phyloP scores from a whole-genome alignment of 176 grass and related monocot genomes.

The Calamus simplicifolius region DNA sequence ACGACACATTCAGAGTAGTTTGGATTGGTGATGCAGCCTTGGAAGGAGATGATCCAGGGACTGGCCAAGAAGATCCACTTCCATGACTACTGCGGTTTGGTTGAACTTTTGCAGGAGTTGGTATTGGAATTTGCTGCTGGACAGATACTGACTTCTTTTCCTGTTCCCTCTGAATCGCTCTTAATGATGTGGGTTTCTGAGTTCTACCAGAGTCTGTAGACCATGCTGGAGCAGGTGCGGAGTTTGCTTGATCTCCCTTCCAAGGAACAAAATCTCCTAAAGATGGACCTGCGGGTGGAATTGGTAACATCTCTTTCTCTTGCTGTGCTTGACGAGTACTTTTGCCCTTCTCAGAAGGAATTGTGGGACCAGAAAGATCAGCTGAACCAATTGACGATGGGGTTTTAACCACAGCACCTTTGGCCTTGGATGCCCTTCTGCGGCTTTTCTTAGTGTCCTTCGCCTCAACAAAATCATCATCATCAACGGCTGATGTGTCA shows the following conservation, averaged over 20 bases:
- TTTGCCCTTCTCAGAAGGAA: conserved; percentile 47
- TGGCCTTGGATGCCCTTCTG: conserved; percentile 73
- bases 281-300: conserved; percentile 67
- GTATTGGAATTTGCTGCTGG: conserved; percentile 39
- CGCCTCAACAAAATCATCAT: conserved; percentile 87
- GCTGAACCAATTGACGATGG: conserved; percentile 35
- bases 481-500: conserved; percentile 44
- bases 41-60: conserved; percentile 76
- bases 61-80: conserved; percentile 57
- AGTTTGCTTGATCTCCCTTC: conserved; percentile 60
- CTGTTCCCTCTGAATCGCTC: conserved; percentile 87
- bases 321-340: conserved; percentile 39
- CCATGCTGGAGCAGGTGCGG: conserved; percentile 72
- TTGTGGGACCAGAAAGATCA: conserved; percentile 33
- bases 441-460: conserved; percentile 89
- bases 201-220: conserved; percentile 63
- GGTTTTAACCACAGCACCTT: conserved; percentile 43
- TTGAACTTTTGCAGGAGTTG: conserved; percentile 34
- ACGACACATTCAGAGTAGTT: conserved; percentile 37
- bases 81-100: conserved; percentile 37
- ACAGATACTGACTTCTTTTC: conserved; percentile 46
- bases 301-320: conserved; percentile 49
- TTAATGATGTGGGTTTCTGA: conserved; percentile 66
- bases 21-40: conserved; percentile 49
- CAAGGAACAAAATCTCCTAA: conserved; percentile 93